Conservation (phyloP, 2,329 filamentous ascomycete species). For the Helminthosporium solani region DNA sequence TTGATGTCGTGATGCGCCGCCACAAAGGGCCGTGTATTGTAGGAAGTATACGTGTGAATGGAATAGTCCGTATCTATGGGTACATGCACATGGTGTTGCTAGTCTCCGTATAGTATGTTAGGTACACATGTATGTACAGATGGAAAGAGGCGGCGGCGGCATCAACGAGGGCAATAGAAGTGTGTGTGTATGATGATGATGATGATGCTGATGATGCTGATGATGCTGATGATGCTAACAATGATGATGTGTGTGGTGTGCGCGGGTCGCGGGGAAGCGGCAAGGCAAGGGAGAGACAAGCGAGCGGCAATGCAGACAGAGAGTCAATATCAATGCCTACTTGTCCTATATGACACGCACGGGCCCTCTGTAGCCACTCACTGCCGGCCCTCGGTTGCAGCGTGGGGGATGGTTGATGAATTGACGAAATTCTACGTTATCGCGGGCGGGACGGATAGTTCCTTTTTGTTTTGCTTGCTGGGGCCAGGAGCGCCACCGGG, state of each 20-base stretch:
- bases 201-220: constrained; percentile 2
- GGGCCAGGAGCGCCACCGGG: constrained; percentile 24
- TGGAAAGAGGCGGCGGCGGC: too few relatives aligned
- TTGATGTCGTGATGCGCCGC: constrained; percentile 16
- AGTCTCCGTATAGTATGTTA: too few relatives aligned
- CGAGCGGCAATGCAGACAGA: constrained; percentile 22
- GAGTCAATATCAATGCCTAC: constrained; percentile 8
- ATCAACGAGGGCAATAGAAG: too few relatives aligned
- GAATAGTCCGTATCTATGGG: too few relatives aligned
- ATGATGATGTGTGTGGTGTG: constrained; percentile 4
- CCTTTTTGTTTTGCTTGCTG: constrained; percentile 26
- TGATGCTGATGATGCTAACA: constrained; percentile 9
- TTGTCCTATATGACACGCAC: too few relatives aligned
- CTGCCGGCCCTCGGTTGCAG: neutral
- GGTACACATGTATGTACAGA: too few relatives aligned
- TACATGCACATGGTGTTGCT: too few relatives aligned
- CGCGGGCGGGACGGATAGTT: constrained; percentile 25
- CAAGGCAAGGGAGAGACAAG: constrained; percentile 25
- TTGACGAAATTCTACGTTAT: constrained; percentile 6
- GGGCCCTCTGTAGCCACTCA: too few relatives aligned
- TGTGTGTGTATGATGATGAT: too few relatives aligned
- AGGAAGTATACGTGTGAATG: too few relatives aligned
- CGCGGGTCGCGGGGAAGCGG: constrained; percentile 34
- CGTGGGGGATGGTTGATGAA: constrained; percentile 1
- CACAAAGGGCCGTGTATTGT: too few relatives aligned